Base-by-base conservation (phyloP, 202 grass and related monocot species). In the Setaria italica region DNA sequence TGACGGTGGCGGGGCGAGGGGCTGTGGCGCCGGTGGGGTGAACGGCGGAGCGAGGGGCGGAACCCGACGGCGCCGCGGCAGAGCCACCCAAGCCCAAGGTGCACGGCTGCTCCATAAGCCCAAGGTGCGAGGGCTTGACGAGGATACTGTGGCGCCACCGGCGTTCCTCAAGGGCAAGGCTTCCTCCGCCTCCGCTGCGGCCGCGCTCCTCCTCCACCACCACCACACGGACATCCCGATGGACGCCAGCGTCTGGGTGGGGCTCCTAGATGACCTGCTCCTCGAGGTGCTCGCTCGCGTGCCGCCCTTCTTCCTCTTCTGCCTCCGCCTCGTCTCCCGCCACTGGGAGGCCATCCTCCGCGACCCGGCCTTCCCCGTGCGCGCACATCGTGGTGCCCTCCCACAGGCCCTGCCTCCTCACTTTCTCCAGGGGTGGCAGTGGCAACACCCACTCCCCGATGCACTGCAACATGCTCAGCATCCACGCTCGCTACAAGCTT, bases 251-350 rank as follows among this genome's bases (percentile, higher is more conserved):
- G 76, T 97, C 77, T 97, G 92, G 95, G 78, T 72, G 19, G 76
- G 57, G 16, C 84, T 97, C 72, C 95, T 92, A 1, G 92, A 97
- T 46, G 95, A 97, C 78, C 82, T 95, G 48, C 90, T 93, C 74
- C 65, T 91, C 15, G 95, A 97, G 82, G 72, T 97, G 64, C 89
- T 95, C 29, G 95, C 92, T 30, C 89, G 92, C 48, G 90, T 97
- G n/a, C 90, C 95, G 70, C 92, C 95, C 51, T 95, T 97, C 87
- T 85, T 93, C 57, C 91, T 97, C 82, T 91, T 90, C 86, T 90
- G 85, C 79, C 71, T 97, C 55, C 91, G 88, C 74, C 67, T 85
- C 48, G 85, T 95, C 62, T 95, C 88, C 72, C 88, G 88, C 79
- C 85, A 90, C 66, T 97, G 95, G 95, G 90, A 82, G 66, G 53